These are phyloP conservation scores for Schizosaccharomyces versatilis DNA, from an alignment of 1,139 yeast genomes.

Conservation along the genomic window DNA sequence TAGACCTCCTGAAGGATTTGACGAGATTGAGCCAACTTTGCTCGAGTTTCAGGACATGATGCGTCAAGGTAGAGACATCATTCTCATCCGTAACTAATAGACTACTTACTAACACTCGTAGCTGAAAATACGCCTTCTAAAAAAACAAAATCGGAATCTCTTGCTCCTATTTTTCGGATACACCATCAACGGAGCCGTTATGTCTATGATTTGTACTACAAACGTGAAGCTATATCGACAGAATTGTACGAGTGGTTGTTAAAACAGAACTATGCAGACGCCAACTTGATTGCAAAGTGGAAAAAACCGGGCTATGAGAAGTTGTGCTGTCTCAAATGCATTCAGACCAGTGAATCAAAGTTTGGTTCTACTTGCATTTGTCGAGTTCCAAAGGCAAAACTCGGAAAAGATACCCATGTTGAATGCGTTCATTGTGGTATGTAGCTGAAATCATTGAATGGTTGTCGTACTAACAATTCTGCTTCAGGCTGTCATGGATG, in stretches of 20 bases:
- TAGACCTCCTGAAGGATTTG: constrained; percentile 32
- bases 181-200: constrained; percentile 61
- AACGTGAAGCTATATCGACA: constrained; percentile 39
- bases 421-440: constrained; percentile 66
- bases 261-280: constrained; percentile 45
- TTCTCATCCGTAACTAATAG: not conserved
- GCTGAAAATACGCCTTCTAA: constrained; percentile 9
- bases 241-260: constrained; percentile 62
- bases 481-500: not conserved
- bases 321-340: constrained; percentile 65
- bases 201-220: constrained; percentile 51
- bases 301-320: constrained; percentile 65
- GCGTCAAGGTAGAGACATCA: constrained; percentile 23
- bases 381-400: constrained; percentile 47
- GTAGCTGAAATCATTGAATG: too few relatives aligned
- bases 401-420: constrained; percentile 20
- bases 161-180: constrained; percentile 54
- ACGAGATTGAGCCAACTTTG: constrained; percentile 49
- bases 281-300: constrained; percentile 69
- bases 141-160: constrained; percentile 25
- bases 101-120: constrained; percentile 17
- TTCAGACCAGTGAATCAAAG: constrained; percentile 26
- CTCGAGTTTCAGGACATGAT: constrained; percentile 37
- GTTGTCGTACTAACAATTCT: not conserved
- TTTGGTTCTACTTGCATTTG: constrained; percentile 47